Base-by-base conservation (phyloP, 2,329 filamentous ascomycete species). In the Pseudofabraea citricarpa region DNA sequence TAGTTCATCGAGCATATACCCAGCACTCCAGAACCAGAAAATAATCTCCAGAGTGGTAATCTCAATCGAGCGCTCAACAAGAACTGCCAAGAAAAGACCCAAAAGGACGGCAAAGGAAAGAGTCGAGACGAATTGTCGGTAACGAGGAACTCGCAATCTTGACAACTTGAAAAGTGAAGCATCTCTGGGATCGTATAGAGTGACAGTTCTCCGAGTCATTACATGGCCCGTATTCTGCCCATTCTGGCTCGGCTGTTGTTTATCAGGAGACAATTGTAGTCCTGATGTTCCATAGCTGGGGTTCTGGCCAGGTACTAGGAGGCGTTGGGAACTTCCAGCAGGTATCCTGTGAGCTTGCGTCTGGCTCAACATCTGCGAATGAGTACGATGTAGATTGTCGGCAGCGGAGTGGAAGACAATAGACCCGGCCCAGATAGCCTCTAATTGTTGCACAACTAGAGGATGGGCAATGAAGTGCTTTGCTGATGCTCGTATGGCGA, bases 11-110 rank as follows among this genome's bases (percentile, higher is more conserved):
- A 96, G 79, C 89, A 96, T 95, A 64, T 94, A 96, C 1, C 91
- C 91, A 20, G 89, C 88, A 60, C 89, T 95, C 90, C 91, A 97
- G 64, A 96, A 88, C 91, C 91, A 97, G 66, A 97, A 96, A 10
- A 95, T 64, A 13, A 96, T 71, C 63, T 97, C 91, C 8, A 96
- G 70, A 0, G 79, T 78, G 1, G 89, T 95, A 56, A 97, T 95
- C 41, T 83, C 76, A 42, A 83, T 75, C 3, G 88, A 91, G 46
- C 87, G 79, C 58, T 87, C 72, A 9, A 78, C 70, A 3, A 96
- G 74, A 8, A 97, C 90, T 8, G 89, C 85, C 15, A 96, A 70
- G 62, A 95, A 96, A 9, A 96, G 74, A 12, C 81, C 84, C 29
- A 96, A 83, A 60, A 97, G 74, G 36, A 95, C 79, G 18, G 87